Evolutionary conservation across 257 asterid genomes (phyloP).

Genomic region (Lycium barbarum): DNA sequence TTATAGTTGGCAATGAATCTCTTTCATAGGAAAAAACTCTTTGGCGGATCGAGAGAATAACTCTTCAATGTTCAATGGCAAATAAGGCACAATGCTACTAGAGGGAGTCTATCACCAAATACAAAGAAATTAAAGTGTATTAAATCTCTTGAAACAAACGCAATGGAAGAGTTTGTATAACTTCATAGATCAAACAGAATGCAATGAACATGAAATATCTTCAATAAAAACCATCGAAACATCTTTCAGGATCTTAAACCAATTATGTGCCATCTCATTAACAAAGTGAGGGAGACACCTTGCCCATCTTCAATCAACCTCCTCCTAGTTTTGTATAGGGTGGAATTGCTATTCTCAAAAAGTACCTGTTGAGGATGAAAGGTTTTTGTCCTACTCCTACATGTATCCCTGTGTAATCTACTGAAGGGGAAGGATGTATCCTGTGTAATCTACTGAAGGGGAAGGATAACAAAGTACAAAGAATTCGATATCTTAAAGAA

Average conservation of each 20-base stretch:
- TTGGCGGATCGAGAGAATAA: background rate
- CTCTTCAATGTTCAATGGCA: background rate
- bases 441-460: background rate
- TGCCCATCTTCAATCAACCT: background rate
- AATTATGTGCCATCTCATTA: background rate
- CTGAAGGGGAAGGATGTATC: background rate
- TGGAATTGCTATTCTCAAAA: slow-evolving; percentile 1
- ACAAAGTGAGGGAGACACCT: background rate
- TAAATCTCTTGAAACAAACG: too few species aligned
- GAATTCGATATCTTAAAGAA: slow-evolving; percentile 12
- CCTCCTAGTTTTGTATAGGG: background rate
- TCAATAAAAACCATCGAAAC: background rate
- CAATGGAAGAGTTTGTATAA: background rate
- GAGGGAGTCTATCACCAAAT: too few species aligned
- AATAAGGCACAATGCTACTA: background rate
- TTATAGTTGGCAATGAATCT: too few species aligned
- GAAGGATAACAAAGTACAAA: background rate
- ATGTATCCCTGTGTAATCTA: background rate
- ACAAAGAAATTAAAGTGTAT: too few species aligned
- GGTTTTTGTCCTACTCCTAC: background rate
- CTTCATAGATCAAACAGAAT: background rate
- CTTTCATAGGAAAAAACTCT: background rate
- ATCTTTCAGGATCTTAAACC: background rate
- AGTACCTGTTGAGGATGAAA: background rate
- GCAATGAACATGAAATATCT: background rate